phyloP scores from a whole-genome alignment of 495 filamentous ascomycete species.

The Massariosphaeria phaeospora region DNA sequence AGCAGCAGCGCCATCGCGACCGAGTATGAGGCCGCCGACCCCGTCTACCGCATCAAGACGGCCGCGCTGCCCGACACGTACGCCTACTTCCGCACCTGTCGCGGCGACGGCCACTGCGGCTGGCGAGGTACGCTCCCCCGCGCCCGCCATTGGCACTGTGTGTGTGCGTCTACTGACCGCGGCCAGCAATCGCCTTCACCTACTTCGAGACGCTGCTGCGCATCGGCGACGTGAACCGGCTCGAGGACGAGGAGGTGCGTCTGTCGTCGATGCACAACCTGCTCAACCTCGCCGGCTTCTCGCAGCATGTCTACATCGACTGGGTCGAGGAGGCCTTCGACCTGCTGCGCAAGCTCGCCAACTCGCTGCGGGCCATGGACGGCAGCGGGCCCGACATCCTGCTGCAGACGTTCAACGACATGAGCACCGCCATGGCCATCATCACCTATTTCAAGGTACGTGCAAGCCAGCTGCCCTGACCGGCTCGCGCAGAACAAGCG shows the following conservation, averaged over 20 bases:
- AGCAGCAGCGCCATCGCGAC: conserved; percentile 71
- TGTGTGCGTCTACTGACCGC: background rate
- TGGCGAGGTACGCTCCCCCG: conserved; percentile 71
- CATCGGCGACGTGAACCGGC: conserved; percentile 55
- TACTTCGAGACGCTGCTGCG: conserved; percentile 84
- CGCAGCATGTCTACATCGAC: conserved; percentile 61
- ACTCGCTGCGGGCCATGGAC: conserved; percentile 45
- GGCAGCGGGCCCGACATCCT: conserved; percentile 56
- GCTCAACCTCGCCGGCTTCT: conserved; percentile 64
- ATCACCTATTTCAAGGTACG: conserved; percentile 65
- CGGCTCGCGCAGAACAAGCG: too few species aligned
- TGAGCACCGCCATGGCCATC: conserved; percentile 60
- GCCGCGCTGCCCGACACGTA: conserved; percentile 77
- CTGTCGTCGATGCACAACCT: conserved; percentile 66
- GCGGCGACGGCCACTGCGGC: conserved; percentile 93
- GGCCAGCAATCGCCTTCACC: conserved; percentile 79
- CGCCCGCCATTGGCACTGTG: conserved; percentile 24
- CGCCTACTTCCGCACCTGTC: conserved; percentile 78
- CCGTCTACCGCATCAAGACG: conserved; percentile 77
- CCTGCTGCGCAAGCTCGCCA: conserved; percentile 56
- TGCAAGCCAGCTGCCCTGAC: conserved; percentile 13
- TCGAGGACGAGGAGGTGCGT: conserved; percentile 64
- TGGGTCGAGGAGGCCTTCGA: conserved; percentile 69
- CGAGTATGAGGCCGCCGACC: conserved; percentile 90
- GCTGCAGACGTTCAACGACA: conserved; percentile 69